Base-by-base conservation (phyloP, 805 yeast genomes). In the Cyberlindnera xylosilytica region DNA sequence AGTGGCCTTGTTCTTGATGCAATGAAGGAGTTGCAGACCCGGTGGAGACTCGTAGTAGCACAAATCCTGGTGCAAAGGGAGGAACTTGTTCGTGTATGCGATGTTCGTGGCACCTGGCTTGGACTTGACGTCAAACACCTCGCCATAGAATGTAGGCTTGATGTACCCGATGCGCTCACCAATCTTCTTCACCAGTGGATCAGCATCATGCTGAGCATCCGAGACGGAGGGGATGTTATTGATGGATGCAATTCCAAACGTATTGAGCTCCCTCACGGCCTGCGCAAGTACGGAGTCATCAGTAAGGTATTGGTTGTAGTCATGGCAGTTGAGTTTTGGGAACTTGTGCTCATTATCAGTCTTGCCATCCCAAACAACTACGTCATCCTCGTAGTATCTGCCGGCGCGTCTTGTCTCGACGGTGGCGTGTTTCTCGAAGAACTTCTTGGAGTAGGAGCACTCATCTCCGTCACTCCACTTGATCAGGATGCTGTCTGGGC, bases 31-130 rank as follows among this genome's bases (percentile, higher is more conserved):
- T 60, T 85, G 90, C 34, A 85, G 63, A 1, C 91, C 91, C 1
- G 95, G 95, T 3, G 90, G 90, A 10, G 88, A 78, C 58, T 85
- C 90, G 56, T 83, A 79, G 63, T 84, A 85, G 35, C 80, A 69
- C 20, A 85, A 68, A 55, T 86, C 93, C 83, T 83, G 85, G 53
- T 85, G 95, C 38, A 85, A 66, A 3, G 89, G 89, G 31, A 86
- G 68, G 51, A 75, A 75, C 8, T 69, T 70, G 38, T 73, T 69
- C 4, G 93, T 81, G 54, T 82, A 77, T 4, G 90, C 90, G 38
- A 85, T 80, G 51, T 85, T 83, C 42, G 72, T 76, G 11, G 89
- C 83, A 41, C 69, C 66, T 4, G 73, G 70, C 3, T 56, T 57
- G 9, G 74, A 66, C 39, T 70, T 72, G 7, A 85, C 90, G 56